Evolutionary conservation across 148 eudicot genomes (phyloP).

Genomic region (Nepenthes mirabilis): DNA sequence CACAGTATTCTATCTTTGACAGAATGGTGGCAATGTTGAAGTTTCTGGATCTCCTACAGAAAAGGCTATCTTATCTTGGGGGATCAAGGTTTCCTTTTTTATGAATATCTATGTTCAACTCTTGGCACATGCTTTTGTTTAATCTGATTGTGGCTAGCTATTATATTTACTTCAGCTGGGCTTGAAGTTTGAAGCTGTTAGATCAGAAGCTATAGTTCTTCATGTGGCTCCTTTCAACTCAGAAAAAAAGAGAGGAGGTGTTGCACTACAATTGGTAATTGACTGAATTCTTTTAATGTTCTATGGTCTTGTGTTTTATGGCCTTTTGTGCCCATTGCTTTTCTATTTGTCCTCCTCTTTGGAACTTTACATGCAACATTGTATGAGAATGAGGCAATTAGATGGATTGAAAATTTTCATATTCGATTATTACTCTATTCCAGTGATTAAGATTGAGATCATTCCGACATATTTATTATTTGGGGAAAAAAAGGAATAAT

Average conservation of each 20-base stretch:
- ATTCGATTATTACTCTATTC: too few relatives aligned
- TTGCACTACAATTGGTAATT: slow-evolving; percentile 67
- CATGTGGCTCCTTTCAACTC: slow-evolving; percentile 88
- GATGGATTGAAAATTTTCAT: too few relatives aligned
- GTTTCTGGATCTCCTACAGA: slow-evolving; percentile 95
- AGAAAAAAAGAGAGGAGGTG: slow-evolving; percentile 83
- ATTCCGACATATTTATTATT: too few relatives aligned
- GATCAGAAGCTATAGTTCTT: slow-evolving; percentile 50
- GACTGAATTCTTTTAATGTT: neutral
- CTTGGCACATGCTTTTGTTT: neutral
- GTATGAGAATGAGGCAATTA: too few relatives aligned
- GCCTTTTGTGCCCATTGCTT: too few relatives aligned
- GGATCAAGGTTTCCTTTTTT: slow-evolving; percentile 41
- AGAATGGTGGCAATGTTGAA: slow-evolving; percentile 53
- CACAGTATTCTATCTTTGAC: slow-evolving; percentile 1
- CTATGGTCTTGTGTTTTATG: neutral
- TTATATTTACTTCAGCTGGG: slow-evolving; percentile 37
- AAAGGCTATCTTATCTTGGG: slow-evolving; percentile 84
- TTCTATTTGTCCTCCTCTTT: too few relatives aligned
- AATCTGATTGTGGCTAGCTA: neutral
- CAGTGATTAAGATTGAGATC: too few relatives aligned
- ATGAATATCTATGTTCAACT: neutral
- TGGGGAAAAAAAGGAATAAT: too few relatives aligned
- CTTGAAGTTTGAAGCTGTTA: slow-evolving; percentile 69
- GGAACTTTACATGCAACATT: too few relatives aligned